phyloP scores from a whole-genome alignment of 2,329 filamentous ascomycete species.

The Trichoderma sp. region DNA sequence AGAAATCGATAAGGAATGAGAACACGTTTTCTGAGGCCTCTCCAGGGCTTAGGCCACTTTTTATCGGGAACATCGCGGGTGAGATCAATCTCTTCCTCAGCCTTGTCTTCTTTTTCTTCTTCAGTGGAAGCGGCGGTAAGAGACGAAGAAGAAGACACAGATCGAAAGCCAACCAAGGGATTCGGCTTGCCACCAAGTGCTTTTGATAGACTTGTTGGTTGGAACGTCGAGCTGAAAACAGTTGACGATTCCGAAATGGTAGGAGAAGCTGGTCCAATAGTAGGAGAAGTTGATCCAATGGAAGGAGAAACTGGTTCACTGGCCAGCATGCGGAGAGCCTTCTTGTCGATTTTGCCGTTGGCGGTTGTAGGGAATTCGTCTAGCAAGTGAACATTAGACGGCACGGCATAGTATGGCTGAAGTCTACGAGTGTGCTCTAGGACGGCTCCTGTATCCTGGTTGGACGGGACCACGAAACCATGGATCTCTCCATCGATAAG shows the following conservation, averaged over 20 bases:
- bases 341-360: conserved; percentile 63
- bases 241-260: conserved; percentile 17
- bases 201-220: neutral
- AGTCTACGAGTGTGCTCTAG: conserved; percentile 46
- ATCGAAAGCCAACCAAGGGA: conserved; percentile 38
- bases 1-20: conserved; percentile 61
- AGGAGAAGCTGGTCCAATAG: conserved; percentile 27
- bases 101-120: conserved; percentile 33
- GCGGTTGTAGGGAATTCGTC: conserved; percentile 53
- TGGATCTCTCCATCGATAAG: conserved; percentile 53
- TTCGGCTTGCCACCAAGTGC: conserved; percentile 29
- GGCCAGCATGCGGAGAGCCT: conserved; percentile 45
- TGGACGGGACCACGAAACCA: conserved; percentile 52
- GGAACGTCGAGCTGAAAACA: conserved; percentile 23
- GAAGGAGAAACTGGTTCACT: conserved; percentile 26
- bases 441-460: conserved; percentile 44
- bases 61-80: conserved; percentile 47
- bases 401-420: conserved; percentile 61
- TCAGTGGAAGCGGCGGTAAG: conserved; percentile 36
- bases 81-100: conserved; percentile 38
- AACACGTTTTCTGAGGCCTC: conserved; percentile 49
- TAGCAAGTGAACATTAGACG: conserved; percentile 50
- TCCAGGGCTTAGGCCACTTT: conserved; percentile 44
- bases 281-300: conserved; percentile 25
- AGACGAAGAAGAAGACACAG: conserved; percentile 39